Conservation (phyloP, 108 stramenopile genomes). For the Skeletonema tropicum region DNA sequence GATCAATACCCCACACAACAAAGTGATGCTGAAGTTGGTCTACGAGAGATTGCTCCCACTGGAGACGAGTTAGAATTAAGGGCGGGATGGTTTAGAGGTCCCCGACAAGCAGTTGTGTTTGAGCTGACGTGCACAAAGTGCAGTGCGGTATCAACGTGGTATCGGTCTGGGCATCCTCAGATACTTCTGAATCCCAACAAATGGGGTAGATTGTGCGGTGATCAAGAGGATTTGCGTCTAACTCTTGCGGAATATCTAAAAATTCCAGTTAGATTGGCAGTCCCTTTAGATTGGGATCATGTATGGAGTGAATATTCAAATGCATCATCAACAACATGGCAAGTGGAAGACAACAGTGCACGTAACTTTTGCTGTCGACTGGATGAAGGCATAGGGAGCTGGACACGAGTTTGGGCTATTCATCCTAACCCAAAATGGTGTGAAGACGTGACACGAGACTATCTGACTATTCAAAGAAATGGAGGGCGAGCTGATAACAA, state of each 20-base stretch:
- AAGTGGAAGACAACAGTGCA: constrained; percentile 46
- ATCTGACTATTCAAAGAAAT: constrained; percentile 27
- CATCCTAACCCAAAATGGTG: constrained; percentile 39
- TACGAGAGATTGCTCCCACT: constrained; percentile 35
- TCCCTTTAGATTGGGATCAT: constrained; percentile 62
- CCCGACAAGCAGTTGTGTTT: constrained; percentile 29
- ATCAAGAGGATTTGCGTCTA: constrained; percentile 54
- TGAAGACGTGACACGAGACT: constrained; percentile 44
- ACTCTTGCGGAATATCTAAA: constrained; percentile 49
- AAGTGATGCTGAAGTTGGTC: constrained; percentile 42
- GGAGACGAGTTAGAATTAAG: constrained; percentile 34
- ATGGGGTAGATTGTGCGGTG: constrained; percentile 56
- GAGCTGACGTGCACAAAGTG: constrained; percentile 41
- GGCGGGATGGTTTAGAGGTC: constrained; percentile 54
- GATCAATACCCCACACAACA: constrained; percentile 24
- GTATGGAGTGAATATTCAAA: constrained; percentile 51
- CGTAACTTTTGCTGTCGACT: constrained; percentile 52
- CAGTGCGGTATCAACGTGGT: constrained; percentile 34
- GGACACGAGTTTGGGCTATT: constrained; percentile 51
- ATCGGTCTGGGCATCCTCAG: constrained; percentile 47
- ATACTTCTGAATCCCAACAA: constrained; percentile 46
- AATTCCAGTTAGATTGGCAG: constrained; percentile 36
- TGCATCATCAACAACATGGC: constrained; percentile 11
- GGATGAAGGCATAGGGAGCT: constrained; percentile 56
- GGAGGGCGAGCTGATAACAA: constrained; percentile 46